phyloP scores from a whole-genome alignment of 2,329 filamentous ascomycete species.

The Niveomyces coronatus region DNA sequence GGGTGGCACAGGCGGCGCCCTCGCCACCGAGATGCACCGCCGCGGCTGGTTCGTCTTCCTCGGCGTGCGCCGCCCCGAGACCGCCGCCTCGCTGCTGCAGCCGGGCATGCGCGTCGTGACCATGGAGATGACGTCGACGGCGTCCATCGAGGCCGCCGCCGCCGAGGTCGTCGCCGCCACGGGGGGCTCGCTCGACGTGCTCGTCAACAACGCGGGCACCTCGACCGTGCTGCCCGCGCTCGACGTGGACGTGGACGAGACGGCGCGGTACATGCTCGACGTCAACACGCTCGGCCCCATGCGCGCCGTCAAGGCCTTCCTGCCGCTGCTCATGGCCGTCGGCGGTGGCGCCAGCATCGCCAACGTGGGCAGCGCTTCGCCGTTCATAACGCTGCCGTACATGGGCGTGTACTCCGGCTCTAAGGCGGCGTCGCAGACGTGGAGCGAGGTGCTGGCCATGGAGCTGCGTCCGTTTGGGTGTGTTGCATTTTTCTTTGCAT shows the following conservation, averaged over 20 bases:
- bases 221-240: slow-evolving; percentile 8
- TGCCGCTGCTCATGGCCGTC: slow-evolving; percentile 13
- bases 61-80: slow-evolving; percentile 6
- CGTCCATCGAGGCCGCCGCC: slow-evolving; percentile 4
- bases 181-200: slow-evolving; percentile 9
- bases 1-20: slow-evolving; percentile 10
- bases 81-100: not conserved
- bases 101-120: slow-evolving; percentile 5
- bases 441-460: slow-evolving; percentile 13
- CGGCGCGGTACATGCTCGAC: slow-evolving; percentile 7
- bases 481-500: slow-evolving; percentile 8
- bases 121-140: slow-evolving; percentile 8
- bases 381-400: slow-evolving; percentile 14
- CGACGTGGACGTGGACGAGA: slow-evolving; percentile 10
- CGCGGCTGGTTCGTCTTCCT: slow-evolving; percentile 10
- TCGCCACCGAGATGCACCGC: slow-evolving; percentile 7
- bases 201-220: slow-evolving; percentile 10
- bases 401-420: slow-evolving; percentile 15
- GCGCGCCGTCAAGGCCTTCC: slow-evolving; percentile 15
- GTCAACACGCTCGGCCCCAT: slow-evolving; percentile 12
- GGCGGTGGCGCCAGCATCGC: slow-evolving; percentile 16
- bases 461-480: slow-evolving; percentile 17
- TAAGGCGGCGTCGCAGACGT: slow-evolving; percentile 16
- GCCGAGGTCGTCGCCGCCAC: slow-evolving; percentile 1
- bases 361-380: slow-evolving; percentile 17